Evolutionary conservation across 2,329 filamentous ascomycete species (phyloP), one percentile per base, ranked within the genome.

Genomic region (Alternaria arbusti): DNA sequence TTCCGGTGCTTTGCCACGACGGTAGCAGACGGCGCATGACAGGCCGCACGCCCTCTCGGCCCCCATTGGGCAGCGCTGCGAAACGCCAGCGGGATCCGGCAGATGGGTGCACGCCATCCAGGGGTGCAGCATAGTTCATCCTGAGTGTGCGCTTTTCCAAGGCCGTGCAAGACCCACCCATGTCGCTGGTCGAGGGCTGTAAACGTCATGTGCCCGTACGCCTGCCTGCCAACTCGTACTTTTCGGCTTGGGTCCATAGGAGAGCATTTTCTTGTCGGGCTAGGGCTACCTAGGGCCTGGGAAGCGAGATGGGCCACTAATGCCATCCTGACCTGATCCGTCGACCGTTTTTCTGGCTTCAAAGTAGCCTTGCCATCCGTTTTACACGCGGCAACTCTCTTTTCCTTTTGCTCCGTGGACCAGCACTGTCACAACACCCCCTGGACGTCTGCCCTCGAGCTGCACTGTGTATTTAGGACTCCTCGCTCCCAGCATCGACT

Each of bases 131-230:
- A 57, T 64, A 67, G 69, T 70, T 69, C 64, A 67, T 70, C 70
- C 65, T 63, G 54, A 47, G 54, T 56, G 54, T 61, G 59, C 61
- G 52, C 61, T 51, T 64, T 68, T 65, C 65, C 69, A 72, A 70
- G 69, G 66, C 69, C 62, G 66, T 70, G 70, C 66, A 73, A 75
- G 70, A 68, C 70, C 67, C 69, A 65, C 69, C 73, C 70, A 66
- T 64, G 66, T 59, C 54, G 36, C 57, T 44, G 66, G 65, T 68
- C 59, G 25, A 66, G 63, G 67, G 51, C 70, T 72, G 69, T 70
- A 65, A 74, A 77, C 76, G 76, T 79, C 76, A 79, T 78, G 76
- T 77, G 76, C 71, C 65, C 68, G 56, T 54, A 30, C 36, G 40
- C 20, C 61, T 59, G 54, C 57, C 51, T 61, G 57, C 67, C 69